Evolutionary conservation across 2,329 filamentous ascomycete species (phyloP).

Genomic region (Hypoxylon sp.): DNA sequence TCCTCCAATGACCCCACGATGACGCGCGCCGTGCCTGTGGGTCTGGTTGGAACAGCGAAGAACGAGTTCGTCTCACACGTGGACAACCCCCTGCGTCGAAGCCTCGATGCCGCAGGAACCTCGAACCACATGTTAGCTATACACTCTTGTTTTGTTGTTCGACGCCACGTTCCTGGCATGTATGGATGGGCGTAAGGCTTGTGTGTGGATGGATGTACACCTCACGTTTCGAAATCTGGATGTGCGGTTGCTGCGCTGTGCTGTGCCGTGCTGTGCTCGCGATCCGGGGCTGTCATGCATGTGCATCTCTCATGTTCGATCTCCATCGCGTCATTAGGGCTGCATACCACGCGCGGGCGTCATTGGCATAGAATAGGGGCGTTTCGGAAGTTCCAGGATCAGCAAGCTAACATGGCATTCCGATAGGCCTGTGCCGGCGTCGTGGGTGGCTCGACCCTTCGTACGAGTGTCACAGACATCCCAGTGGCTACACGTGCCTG

Average conservation of each 20-base stretch:
- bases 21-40: conserved; percentile 52
- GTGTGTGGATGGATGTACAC: conserved; percentile 30
- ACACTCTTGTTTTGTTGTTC: conserved; percentile 29
- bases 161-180: conserved; percentile 52
- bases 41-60: conserved; percentile 48
- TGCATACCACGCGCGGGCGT: conserved; percentile 49
- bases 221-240: conserved; percentile 43
- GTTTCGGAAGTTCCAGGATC: conserved; percentile 46
- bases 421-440: conserved; percentile 89
- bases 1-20: conserved; percentile 51
- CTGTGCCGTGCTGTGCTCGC: conserved; percentile 21
- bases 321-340: conserved; percentile 52
- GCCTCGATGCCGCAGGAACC: conserved; percentile 49
- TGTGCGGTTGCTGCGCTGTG: conserved; percentile 5
- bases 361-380: conserved; percentile 47
- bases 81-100: conserved; percentile 55
- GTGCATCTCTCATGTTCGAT: conserved; percentile 53
- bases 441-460: conserved; percentile 93
- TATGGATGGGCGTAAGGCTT: conserved; percentile 19
- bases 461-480: conserved; percentile 85
- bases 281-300: conserved; percentile 55
- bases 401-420: conserved; percentile 54
- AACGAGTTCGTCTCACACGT: conserved; percentile 57
- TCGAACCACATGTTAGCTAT: conserved; percentile 38
- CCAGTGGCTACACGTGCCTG: conserved; percentile 86